A percentile compares a stretch with the other conserved stretches of the same genome.
Conservation (phyloP, 129 eudicot species). For the Artemisia argyi region DNA sequence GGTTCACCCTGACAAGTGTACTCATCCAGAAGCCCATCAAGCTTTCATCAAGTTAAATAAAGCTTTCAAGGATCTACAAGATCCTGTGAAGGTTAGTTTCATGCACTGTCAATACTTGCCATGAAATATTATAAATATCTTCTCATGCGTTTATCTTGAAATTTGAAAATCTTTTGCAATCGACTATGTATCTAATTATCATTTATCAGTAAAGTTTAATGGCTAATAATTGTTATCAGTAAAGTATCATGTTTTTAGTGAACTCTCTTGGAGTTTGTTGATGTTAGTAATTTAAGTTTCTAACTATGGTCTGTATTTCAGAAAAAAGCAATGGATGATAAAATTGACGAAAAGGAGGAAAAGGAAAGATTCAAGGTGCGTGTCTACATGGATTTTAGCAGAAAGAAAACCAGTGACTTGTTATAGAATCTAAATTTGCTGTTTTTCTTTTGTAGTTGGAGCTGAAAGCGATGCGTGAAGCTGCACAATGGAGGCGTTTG, state of each 20-base stretch:
- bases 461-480: constrained; percentile 86
- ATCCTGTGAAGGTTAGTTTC: constrained; percentile 75
- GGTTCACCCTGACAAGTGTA: constrained; percentile 98
- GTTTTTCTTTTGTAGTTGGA: constrained; percentile 56
- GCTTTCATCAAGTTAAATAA: constrained; percentile 87
- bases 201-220: neutral
- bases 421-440: neutral
- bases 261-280: constrained; percentile 15
- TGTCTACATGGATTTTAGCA: neutral
- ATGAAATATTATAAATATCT: neutral
- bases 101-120: neutral
- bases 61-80: constrained; percentile 94
- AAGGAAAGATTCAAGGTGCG: constrained; percentile 80
- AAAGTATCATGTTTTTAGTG: neutral
- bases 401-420: neutral
- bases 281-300: constrained; percentile 5
- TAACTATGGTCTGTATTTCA: constrained; percentile 23
- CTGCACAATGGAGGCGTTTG: constrained; percentile 97
- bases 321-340: constrained; percentile 93
- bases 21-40: constrained; percentile 98
- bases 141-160: constrained; percentile 3
- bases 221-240: neutral
- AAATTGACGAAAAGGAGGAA: constrained; percentile 80
- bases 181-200: neutral
- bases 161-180: neutral